Base-by-base conservation (phyloP, 225 moss, liverwort and hornwort genomes). In the Pseudoscleropodium purum region DNA sequence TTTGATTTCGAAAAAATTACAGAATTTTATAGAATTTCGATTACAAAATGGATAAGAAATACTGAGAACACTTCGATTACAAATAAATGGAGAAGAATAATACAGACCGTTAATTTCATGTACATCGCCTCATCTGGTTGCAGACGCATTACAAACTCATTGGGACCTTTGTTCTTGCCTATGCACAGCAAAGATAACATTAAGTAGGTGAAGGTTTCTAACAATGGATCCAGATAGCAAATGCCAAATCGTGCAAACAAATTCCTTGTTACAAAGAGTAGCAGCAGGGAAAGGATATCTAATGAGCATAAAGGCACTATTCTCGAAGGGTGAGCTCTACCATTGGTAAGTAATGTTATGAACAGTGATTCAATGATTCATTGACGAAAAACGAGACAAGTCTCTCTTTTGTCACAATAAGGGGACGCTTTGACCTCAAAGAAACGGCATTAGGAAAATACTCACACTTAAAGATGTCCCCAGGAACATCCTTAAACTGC, bases 401-500 rank as follows among this genome's bases (percentile, higher is more conserved):
- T 27, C 29, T 83, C 64, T 68, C 57, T 60, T 29, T 36, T 64
- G 52, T 68, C 79, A 62, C 74, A 75, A 52, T 5, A 73, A 36
- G 36, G 37, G 52, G 52, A 43, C 59, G 64, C 36, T 27, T 81
- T 81, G 85, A 85, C 67, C 47, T 87, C 81, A 67, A 64, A 69
- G 64, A 80, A 87, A 29, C 13, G 76, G 81, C 45, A 77, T 68
- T 56, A 81, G 62, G 64, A 86, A 85, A 65, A 59, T 72, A 89
- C 90, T 87, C 84, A 93, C 99, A 96, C 80, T 95, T 96, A 78
- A 99, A 97, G 33, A 99, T 99, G 88, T 99, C 97, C 84, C 99
- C 97, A 52, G 96, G 99, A 82, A 91, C 96, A 87, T 99, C 99
- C 91, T 95, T 99, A 90, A 99, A 99, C 92, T 99, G 99, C 90